Evolutionary conservation across 768 basidiomycete species (phyloP).

Genomic region (Epithele typhae): DNA sequence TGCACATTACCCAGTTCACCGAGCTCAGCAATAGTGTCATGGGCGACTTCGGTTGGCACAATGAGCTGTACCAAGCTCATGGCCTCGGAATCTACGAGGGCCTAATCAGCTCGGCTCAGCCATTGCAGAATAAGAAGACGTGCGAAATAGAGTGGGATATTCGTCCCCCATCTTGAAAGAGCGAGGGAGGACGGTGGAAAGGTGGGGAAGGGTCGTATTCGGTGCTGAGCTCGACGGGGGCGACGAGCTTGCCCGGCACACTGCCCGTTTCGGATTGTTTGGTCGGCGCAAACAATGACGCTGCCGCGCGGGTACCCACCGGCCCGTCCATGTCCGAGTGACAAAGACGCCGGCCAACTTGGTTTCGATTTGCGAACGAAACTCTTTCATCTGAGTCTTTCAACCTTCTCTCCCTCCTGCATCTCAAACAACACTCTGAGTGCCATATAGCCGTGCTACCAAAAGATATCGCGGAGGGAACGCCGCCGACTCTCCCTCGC

Average conservation of each 20-base stretch:
- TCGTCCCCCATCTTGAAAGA: constrained; percentile 59
- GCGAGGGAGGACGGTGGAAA: constrained; percentile 8
- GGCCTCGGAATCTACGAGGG: constrained; percentile 77
- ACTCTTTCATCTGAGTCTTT: no score
- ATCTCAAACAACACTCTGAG: no score
- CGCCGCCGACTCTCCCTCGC: no score
- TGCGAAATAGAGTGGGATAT: constrained; percentile 83
- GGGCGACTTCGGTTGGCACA: constrained; percentile 95
- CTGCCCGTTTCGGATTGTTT: constrained; percentile 5
- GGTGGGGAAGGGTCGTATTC: constrained; percentile 5
- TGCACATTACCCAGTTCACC: constrained; percentile 95
- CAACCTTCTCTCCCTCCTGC: no score
- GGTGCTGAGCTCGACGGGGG: background rate
- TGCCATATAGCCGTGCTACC: no score
- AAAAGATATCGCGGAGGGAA: no score
- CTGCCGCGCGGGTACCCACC: no score
- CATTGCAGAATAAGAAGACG: constrained; percentile 1
- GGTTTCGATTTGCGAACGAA: no score
- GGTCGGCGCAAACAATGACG: background rate
- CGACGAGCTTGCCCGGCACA: constrained; percentile 2
- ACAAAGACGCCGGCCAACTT: no score
- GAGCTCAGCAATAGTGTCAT: constrained; percentile 93
- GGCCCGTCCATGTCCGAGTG: no score
- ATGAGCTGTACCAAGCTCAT: constrained; percentile 98
- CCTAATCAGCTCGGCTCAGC: constrained; percentile 11